Evolutionary conservation across 768 basidiomycete species (phyloP).

Genomic region (Hericium alpestre): DNA sequence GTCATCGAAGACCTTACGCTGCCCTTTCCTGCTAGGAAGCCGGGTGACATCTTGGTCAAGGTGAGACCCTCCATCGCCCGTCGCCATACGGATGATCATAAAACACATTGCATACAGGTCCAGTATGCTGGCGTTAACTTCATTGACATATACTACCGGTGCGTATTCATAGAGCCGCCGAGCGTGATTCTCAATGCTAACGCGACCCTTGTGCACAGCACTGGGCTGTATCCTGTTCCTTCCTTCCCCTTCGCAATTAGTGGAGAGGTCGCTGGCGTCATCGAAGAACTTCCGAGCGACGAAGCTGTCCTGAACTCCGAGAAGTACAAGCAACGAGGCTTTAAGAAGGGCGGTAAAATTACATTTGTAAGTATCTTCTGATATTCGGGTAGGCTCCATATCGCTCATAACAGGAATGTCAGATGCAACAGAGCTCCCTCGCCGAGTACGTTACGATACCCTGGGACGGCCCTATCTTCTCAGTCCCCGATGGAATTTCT

Average conservation of each 20-base stretch:
- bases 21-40: constrained; percentile 53
- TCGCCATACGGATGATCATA: no score
- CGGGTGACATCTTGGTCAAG: constrained; percentile 49
- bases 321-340: constrained; percentile 54
- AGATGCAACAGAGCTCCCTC: constrained; percentile 24
- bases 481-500: constrained; percentile 53
- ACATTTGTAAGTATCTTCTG: constrained; percentile 38
- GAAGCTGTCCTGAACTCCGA: constrained; percentile 44
- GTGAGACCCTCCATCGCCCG: constrained; percentile 10
- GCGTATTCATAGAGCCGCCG: not conserved
- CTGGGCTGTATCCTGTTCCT: constrained; percentile 53
- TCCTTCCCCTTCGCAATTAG: constrained; percentile 64
- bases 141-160: constrained; percentile 77
- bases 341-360: constrained; percentile 60
- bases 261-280: constrained; percentile 66
- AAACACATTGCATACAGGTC: constrained; percentile 31
- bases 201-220: constrained; percentile 20
- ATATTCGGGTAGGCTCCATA: not conserved
- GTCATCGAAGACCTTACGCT: constrained; percentile 58
- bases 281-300: constrained; percentile 68
- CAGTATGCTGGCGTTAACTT: constrained; percentile 81
- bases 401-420: not conserved
- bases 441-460: constrained; percentile 65
- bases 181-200: not conserved
- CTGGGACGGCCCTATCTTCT: constrained; percentile 38